Base-by-base conservation (phyloP, 2,329 filamentous ascomycete species). In the Cladophialophora bantiana region DNA sequence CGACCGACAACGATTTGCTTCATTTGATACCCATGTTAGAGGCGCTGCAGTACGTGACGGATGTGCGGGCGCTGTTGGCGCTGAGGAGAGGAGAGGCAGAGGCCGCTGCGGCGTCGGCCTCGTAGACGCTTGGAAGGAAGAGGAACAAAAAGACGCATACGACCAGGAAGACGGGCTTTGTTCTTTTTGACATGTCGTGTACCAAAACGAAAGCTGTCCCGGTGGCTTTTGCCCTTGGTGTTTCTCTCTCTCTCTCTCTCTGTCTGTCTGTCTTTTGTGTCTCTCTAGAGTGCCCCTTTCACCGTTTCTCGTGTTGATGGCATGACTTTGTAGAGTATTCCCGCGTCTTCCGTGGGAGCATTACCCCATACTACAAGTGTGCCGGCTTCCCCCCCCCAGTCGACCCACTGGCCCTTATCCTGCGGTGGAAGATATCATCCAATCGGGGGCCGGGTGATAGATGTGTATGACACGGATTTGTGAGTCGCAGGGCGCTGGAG, bases 1-100 rank as follows among this genome's bases (percentile, higher is more conserved):
- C 95, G 26, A 98, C 95, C 32, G 95, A 99, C 80, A 95, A 94
- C 77, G 94, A 97, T 77, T 84, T 99, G 71, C 85, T 98, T 78
- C 93, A 98, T 79, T 85, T 99, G 67, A 89, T 99, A 66, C 95
- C 95, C 36, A 84, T 98, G 74, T 84, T 99, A 53, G 95, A 99
- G 81, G 95, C 93, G 18, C 82, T 99, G 75, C 95, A 98, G 82
- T 97, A 98, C 80, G 94, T 95, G 72, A 96, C 94, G 60, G 95
- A 99, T 80, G 94, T 99, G 67, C 87, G 95, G 74, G 94, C 95
- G 57, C 83, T 98, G 70, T 84, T 99, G 75, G 94, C 93, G 64
- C 83, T 99, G 73, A 88, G 94, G 74, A 90, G 94, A 73, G 95
- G 95, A 34, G 93, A 98, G 76, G 75, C 78, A 48, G 78, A 81